A percentile compares a stretch with the other conserved stretches of the same genome.
These are phyloP conservation scores for Talaromyces verruculosus DNA, from an alignment of 2,329 filamentous ascomycete genomes.

Conservation along the genomic window DNA sequence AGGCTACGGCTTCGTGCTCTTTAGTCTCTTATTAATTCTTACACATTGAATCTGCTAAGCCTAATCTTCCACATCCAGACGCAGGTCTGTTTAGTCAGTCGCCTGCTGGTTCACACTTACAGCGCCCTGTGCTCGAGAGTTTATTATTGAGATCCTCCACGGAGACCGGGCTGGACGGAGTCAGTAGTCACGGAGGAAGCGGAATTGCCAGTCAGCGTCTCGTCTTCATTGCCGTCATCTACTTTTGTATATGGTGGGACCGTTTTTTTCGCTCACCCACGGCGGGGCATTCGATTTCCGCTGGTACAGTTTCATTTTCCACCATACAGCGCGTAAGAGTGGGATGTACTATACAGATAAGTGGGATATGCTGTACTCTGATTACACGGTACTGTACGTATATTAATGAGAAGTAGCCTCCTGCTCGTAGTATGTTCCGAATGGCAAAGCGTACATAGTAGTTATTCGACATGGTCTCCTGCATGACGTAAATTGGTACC, in stretches of 20 bases:
- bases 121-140: neutral
- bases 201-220: neutral
- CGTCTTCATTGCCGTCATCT: neutral
- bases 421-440: neutral
- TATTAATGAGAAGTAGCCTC: neutral
- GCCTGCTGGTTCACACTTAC: neutral
- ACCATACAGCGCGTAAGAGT: neutral
- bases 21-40: neutral
- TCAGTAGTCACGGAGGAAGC: neutral
- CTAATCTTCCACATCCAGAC: neutral
- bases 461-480: neutral
- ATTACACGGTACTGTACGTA: neutral
- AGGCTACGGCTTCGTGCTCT: neutral
- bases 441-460: neutral
- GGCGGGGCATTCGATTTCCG: neutral
- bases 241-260: neutral
- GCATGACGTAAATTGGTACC: constrained; percentile 1
- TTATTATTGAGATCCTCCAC: neutral
- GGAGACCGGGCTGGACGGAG: constrained; percentile 4
- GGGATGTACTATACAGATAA: neutral
- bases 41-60: constrained; percentile 7
- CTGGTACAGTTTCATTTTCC: neutral
- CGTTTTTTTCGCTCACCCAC: constrained; percentile 6
- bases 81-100: neutral
- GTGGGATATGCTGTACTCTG: neutral